Percentiles rank a stretch among this genome's conserved stretches.
Evolutionary conservation across 345 rosid genomes (phyloP).

Genomic region (Eutrema yunnanense): DNA sequence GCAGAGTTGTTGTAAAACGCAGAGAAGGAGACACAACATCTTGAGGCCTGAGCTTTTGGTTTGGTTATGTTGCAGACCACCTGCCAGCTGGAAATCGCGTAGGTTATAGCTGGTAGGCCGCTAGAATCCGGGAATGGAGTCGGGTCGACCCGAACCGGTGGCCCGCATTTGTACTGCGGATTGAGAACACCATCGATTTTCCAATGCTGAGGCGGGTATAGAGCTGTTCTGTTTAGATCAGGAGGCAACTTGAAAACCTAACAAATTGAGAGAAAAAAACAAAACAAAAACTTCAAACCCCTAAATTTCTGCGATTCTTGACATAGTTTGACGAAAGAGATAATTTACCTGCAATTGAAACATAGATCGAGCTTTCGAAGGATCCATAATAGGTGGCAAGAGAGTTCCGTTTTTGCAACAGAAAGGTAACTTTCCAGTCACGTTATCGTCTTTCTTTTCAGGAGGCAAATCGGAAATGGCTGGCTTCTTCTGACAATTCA

Average conservation of each 20-base stretch:
- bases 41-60: constrained; percentile 49
- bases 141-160: constrained; percentile 71
- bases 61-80: constrained; percentile 72
- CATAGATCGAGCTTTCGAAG: constrained; percentile 42
- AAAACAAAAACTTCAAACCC: background rate
- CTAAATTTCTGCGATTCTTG: background rate
- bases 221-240: constrained; percentile 51
- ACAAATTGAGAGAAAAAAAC: background rate
- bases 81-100: constrained; percentile 73
- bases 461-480: constrained; percentile 70
- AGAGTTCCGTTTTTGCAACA: constrained; percentile 79
- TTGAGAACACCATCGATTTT: constrained; percentile 55
- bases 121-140: constrained; percentile 63
- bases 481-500: constrained; percentile 63
- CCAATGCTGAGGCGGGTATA: constrained; percentile 74
- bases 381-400: constrained; percentile 63
- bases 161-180: constrained; percentile 65
- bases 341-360: constrained; percentile 64
- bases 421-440: constrained; percentile 57
- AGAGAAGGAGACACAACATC: constrained; percentile 92
- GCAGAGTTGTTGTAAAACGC: constrained; percentile 76
- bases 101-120: constrained; percentile 46
- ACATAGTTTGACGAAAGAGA: background rate
- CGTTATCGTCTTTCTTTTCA: constrained; percentile 43
- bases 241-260: constrained; percentile 65